Evolutionary conservation across 345 rosid species (phyloP).

Genomic region (Combretum micranthum): DNA sequence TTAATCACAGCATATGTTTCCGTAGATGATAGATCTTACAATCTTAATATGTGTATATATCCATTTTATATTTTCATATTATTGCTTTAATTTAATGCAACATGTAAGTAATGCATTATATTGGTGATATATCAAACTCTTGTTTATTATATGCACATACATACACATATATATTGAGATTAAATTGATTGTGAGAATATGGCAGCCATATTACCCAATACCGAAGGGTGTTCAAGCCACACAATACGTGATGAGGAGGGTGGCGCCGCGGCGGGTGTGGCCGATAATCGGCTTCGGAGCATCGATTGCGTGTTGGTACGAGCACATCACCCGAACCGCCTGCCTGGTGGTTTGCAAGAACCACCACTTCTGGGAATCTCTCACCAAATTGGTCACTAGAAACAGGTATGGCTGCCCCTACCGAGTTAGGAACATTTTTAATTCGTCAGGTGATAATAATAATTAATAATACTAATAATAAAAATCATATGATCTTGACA

Average conservation of each 20-base stretch:
- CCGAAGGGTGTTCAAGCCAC: slow-evolving; percentile 72
- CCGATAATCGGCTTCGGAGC: slow-evolving; percentile 80
- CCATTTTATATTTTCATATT: too few species aligned
- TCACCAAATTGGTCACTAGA: slow-evolving; percentile 69
- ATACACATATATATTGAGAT: neutral
- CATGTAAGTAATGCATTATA: too few species aligned
- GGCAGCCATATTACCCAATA: slow-evolving; percentile 85
- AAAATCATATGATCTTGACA: too few species aligned
- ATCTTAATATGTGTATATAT: too few species aligned
- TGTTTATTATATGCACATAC: neutral
- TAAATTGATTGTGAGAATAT: neutral
- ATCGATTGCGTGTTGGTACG: slow-evolving; percentile 90
- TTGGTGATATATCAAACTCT: neutral
- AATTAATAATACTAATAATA: too few species aligned
- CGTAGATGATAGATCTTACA: too few species aligned
- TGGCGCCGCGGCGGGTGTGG: slow-evolving; percentile 89
- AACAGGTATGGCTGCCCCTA: slow-evolving; percentile 51
- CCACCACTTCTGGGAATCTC: slow-evolving; percentile 79
- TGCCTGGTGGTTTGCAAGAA: slow-evolving; percentile 79
- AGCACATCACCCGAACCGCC: slow-evolving; percentile 76
- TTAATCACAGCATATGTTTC: too few species aligned
- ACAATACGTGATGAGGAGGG: slow-evolving; percentile 68
- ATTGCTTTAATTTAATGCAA: too few species aligned
- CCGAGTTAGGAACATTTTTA: neutral
- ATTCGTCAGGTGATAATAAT: too few species aligned